phyloP scores from a whole-genome alignment of 108 stramenopile species.

The Fragilariopsis cylindrus region DNA sequence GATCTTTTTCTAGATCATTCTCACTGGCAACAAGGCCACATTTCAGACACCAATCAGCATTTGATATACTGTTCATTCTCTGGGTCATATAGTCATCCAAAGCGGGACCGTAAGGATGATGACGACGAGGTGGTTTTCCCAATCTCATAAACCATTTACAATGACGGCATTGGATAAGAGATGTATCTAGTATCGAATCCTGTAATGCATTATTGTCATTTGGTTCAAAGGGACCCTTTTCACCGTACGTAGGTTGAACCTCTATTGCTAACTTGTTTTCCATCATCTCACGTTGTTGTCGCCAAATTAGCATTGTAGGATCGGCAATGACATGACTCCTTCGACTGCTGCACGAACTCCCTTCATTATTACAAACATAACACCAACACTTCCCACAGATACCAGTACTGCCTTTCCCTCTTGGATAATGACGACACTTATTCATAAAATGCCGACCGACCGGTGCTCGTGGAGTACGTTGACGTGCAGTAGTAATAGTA shows the following conservation, averaged over 20 bases:
- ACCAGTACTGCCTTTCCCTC: background rate
- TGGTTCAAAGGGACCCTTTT: constrained; percentile 23
- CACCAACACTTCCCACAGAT: constrained; percentile 12
- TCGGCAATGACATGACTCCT: background rate
- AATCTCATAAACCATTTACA: constrained; percentile 17
- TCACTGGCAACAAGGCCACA: constrained; percentile 36
- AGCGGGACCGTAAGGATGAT: background rate
- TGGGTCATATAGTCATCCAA: background rate
- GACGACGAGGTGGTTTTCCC: background rate
- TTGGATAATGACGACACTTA: background rate
- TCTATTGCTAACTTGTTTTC: background rate
- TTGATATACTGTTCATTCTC: background rate
- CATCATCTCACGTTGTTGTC: background rate
- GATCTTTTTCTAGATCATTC: constrained; percentile 23
- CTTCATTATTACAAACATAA: constrained; percentile 14
- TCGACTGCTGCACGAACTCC: background rate
- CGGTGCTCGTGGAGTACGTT: constrained; percentile 6
- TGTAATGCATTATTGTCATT: background rate
- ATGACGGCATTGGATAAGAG: constrained; percentile 10
- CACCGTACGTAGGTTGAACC: constrained; percentile 3
- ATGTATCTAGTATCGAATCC: background rate
- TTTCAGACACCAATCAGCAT: constrained; percentile 33
- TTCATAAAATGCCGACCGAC: background rate
- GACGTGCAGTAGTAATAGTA: background rate
- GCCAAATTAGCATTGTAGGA: too few relatives aligned